Evolutionary conservation across 2,329 filamentous ascomycete genomes (phyloP), one percentile per base, ranked within the genome.

Genomic region (Aspergillus aculeatus): DNA sequence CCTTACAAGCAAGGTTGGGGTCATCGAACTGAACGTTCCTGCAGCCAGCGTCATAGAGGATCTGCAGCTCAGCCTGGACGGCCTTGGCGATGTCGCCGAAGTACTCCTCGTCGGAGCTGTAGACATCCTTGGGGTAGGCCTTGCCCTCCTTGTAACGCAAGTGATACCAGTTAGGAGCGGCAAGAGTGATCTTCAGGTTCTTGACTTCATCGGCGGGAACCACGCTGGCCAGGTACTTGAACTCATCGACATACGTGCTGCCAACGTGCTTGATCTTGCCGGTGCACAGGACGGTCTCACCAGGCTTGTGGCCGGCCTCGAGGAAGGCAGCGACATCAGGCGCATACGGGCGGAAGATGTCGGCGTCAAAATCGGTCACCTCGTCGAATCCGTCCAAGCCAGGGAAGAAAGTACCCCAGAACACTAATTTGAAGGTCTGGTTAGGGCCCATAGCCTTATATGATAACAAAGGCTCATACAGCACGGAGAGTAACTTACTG

Each of bases 121-220:
- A 87, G 26, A 83, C 83, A 24, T 83, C 81, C 63, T 80, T 79
- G 38, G 82, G 80, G 71, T 85, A 87, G 24, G 84, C 84, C 38
- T 77, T 64, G 77, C 83, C 82, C 59, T 82, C 79, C 66, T 79
- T 81, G 65, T 84, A 83, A 41, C 86, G 82, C 69, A 89, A 80
- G 73, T 91, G 88, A 71, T 89, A 90, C 83, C 87, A 89, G 71
- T 85, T 85, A 2, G 86, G 86, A 4, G 86, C 85, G 19, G 86
- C 84, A 67, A 90, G 77, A 19, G 87, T 89, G 66, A 90, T 82
- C 78, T 90, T 89, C 73, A 87, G 84, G 64, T 88, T 84, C 64
- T 84, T 84, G 68, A 87, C 84, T 57, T 84, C 78, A 31, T 86
- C 83, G 24, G 84, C 78, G 0, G 87, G 83, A 0, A 90, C 80